A percentile compares a stretch with the other conserved stretches of the same genome.
These are phyloP conservation scores for Boletus rubescentipes DNA, from an alignment of 768 basidiomycete species.

Conservation along the genomic window DNA sequence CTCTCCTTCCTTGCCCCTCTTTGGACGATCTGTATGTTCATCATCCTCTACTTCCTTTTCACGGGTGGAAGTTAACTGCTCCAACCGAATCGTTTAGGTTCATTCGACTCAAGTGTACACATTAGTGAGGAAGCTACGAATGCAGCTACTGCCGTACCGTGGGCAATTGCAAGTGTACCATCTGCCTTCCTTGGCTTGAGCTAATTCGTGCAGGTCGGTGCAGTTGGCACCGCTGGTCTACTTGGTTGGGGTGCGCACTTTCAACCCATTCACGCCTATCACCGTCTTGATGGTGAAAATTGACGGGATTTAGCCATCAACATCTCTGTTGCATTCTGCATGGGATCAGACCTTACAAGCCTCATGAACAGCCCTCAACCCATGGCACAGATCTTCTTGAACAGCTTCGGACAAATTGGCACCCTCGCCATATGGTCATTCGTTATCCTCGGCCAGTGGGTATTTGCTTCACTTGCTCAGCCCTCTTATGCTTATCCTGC, in stretches of 20 bases:
- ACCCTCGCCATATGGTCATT: constrained; percentile 53
- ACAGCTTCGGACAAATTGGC: constrained; percentile 42
- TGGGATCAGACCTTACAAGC: constrained; percentile 48
- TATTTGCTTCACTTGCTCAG: background rate
- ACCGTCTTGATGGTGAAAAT: background rate
- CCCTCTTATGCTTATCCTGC: background rate
- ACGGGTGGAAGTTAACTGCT: background rate
- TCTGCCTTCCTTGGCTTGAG: background rate
- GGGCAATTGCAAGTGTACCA: constrained; percentile 45
- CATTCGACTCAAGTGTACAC: constrained; percentile 51
- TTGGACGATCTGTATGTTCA: constrained; percentile 43
- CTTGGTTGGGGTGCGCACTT: constrained; percentile 43
- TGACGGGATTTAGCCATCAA: constrained; percentile 41
- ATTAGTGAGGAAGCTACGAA: constrained; percentile 56
- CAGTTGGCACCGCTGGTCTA: constrained; percentile 44
- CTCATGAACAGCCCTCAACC: constrained; percentile 43
- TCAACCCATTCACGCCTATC: background rate
- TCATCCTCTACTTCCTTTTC: background rate
- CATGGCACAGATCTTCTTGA: constrained; percentile 43
- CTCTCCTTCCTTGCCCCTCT: constrained; percentile 51
- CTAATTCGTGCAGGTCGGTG: constrained; percentile 24
- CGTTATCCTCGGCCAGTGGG: constrained; percentile 48
- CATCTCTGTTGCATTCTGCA: constrained; percentile 52
- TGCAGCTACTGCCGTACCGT: constrained; percentile 55
- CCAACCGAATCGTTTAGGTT: constrained; percentile 23